Base-by-base conservation (phyloP, 2,329 filamentous ascomycete genomes). In the Cladorrhinum sp. region DNA sequence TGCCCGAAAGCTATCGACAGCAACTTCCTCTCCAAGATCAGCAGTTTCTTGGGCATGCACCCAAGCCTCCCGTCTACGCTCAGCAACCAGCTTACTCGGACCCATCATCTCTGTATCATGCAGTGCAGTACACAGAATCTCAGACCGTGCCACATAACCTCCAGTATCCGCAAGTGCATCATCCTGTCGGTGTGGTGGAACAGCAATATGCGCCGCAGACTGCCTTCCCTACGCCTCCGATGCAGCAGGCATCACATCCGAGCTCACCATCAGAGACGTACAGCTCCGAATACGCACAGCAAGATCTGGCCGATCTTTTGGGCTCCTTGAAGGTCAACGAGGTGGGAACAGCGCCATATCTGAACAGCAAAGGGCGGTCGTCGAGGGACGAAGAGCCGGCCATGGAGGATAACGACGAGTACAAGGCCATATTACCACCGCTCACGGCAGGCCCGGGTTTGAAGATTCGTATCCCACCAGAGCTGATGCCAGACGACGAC, bases 401-500 rank as follows among this genome's bases (percentile, higher is more conserved):
- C 0, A 75, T 90, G 32, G 88, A 90, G 62, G 90, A 87, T 10
- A 78, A 85, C 23, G 90, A 93, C 61, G 89, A 96, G 60, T 87
- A 83, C 62, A 89, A 92, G 66, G 84, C 86, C 50, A 76, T 83
- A 27, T 75, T 96, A 8, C 92, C 91, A 32, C 84, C 86, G 12
- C 83, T 89, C 32, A 82, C 84, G 16, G 82, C 83, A 6, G 85
- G 86, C 8, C 84, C 90, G 7, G 92, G 92, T 54, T 81, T 87
- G 22, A 92, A 89, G 61, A 89, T 96, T 61, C 86, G 92, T 36
- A 96, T 98, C 63, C 95, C 93, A 0, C 91, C 90, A 0, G 92
- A 96, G 69, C 83, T 98, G 69, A 96, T 98, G 92, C 93, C 93
- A 1, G 84, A 89, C 27, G 92, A 97, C 29, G 87, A 91, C 50